Percentiles rank a stretch among this genome's conserved stretches.
Conservation (phyloP, 2,329 filamentous ascomycete species). For the Fusarium succisae region DNA sequence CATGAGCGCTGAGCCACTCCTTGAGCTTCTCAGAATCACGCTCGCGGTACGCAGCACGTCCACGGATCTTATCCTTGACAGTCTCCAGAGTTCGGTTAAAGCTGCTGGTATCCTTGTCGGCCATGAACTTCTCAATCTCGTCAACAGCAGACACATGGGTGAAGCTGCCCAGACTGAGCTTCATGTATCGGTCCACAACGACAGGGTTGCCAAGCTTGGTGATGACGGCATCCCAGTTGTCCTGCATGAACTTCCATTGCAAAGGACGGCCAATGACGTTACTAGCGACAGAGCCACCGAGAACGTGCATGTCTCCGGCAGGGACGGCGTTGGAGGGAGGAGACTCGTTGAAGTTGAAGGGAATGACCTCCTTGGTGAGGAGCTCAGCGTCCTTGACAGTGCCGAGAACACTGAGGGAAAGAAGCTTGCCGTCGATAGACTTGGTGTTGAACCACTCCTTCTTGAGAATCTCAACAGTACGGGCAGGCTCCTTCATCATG, state of each 20-base stretch:
- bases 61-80: conserved; percentile 85
- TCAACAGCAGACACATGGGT: conserved; percentile 73
- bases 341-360: conserved; percentile 79
- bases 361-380: conserved; percentile 71
- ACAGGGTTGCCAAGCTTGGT: conserved; percentile 83
- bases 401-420: conserved; percentile 80
- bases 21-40: conserved; percentile 77
- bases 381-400: conserved; percentile 75
- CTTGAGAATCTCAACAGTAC: conserved; percentile 78
- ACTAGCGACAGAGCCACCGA: conserved; percentile 74
- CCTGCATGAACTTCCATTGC: conserved; percentile 87
- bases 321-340: conserved; percentile 73
- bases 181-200: conserved; percentile 88
- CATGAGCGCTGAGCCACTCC: conserved; percentile 77
- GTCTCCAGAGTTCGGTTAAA: conserved; percentile 89
- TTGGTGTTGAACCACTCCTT: conserved; percentile 85
- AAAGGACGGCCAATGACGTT: conserved; percentile 78
- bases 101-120: conserved; percentile 82
- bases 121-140: conserved; percentile 88
- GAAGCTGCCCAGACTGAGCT: conserved; percentile 81
- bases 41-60: conserved; percentile 82
- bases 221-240: conserved; percentile 80
- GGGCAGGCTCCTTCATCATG: conserved; percentile 74
- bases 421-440: conserved; percentile 90
- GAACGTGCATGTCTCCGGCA: conserved; percentile 86